A percentile compares a stretch with the other conserved stretches of the same genome.
Evolutionary conservation across 192 early-diverging fungal species (phyloP).

Genomic region (Coemansia sp.): DNA sequence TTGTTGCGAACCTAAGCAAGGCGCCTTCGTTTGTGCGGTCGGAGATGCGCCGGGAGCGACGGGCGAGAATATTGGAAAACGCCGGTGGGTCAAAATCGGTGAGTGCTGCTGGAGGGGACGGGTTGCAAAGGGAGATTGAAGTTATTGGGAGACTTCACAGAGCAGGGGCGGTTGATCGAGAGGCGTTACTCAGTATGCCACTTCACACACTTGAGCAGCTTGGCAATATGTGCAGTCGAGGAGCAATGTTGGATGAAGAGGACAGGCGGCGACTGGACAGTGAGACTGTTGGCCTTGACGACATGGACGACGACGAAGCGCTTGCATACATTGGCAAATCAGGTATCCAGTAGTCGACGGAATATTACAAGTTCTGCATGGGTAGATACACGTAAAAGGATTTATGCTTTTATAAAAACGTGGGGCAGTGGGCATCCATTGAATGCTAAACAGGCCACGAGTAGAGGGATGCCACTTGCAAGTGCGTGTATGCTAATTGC

Average conservation of each 20-base stretch:
- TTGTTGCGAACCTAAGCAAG: constrained; percentile 14
- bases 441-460: too few relatives aligned
- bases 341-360: too few relatives aligned
- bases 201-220: constrained; percentile 22
- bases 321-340: neutral
- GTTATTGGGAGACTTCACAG: constrained; percentile 8
- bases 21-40: constrained; percentile 29
- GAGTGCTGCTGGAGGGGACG: neutral
- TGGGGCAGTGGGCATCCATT: too few relatives aligned
- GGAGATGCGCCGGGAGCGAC: constrained; percentile 5
- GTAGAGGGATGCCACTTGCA: neutral
- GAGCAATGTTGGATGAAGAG: neutral
- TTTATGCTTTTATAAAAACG: too few relatives aligned
- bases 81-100: neutral
- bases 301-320: constrained; percentile 30
- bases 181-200: constrained; percentile 32
- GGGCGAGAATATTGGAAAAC: constrained; percentile 10
- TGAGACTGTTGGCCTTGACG: constrained; percentile 11
- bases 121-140: neutral
- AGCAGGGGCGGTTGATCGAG: constrained; percentile 16
- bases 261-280: constrained; percentile 12
- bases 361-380: too few relatives aligned
- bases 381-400: too few relatives aligned
- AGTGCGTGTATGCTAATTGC: neutral
- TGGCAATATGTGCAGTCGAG: neutral